These are phyloP conservation scores for Pilatotrama ljubarskyi DNA, from an alignment of 768 basidiomycete genomes.

Conservation along the genomic window DNA sequence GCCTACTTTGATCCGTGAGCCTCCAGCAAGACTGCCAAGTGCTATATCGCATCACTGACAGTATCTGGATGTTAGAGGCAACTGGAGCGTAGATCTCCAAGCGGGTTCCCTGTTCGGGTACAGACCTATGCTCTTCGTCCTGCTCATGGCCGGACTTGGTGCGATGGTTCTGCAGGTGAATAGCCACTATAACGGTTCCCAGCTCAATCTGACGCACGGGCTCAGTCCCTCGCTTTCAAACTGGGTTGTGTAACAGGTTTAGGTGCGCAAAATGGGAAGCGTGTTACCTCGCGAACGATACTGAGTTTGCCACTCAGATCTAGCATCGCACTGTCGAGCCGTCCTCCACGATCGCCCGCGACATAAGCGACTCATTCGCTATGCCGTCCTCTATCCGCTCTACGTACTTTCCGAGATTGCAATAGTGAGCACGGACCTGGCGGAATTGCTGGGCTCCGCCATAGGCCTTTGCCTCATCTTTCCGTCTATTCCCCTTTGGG, in stretches of 20 bases:
- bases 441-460: constrained; percentile 60
- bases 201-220: neutral
- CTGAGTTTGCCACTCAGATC: constrained; percentile 32
- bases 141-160: constrained; percentile 79
- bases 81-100: constrained; percentile 89
- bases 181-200: neutral
- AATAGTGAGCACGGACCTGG: constrained; percentile 56
- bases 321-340: constrained; percentile 47
- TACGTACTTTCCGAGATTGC: constrained; percentile 47
- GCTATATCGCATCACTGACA: neutral
- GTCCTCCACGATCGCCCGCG: constrained; percentile 44
- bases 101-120: constrained; percentile 90
- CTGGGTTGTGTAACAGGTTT: constrained; percentile 82
- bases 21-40: neutral
- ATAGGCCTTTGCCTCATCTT: constrained; percentile 56
- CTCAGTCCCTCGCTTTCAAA: constrained; percentile 70
- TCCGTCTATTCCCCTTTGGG: constrained; percentile 50
- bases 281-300: neutral
- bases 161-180: constrained; percentile 80
- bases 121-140: constrained; percentile 71
- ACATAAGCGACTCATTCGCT: constrained; percentile 39
- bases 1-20: constrained; percentile 84
- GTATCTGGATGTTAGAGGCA: constrained; percentile 50
- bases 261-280: constrained; percentile 43
- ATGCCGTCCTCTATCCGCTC: constrained; percentile 44